These are phyloP conservation scores for Aspergillus candidus DNA, from an alignment of 2,329 filamentous ascomycete genomes.

Conservation along the genomic window DNA sequence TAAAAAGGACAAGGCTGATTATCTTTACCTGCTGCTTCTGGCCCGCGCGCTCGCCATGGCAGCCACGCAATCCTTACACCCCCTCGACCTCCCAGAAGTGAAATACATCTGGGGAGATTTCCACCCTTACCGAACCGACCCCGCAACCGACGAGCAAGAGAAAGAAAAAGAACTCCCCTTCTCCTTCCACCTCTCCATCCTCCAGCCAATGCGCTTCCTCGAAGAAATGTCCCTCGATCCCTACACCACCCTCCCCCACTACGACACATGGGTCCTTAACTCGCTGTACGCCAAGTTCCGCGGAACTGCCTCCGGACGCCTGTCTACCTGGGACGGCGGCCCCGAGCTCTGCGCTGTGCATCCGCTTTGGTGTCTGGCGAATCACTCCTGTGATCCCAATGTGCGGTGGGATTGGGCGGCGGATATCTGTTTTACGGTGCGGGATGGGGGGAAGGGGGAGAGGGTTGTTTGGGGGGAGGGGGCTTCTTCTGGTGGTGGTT, in stretches of 20 bases:
- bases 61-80: slow-evolving; percentile 53
- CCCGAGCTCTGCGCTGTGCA: slow-evolving; percentile 92
- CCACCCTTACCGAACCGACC: slow-evolving; percentile 25
- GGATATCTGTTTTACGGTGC: slow-evolving; percentile 36
- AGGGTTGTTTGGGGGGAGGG: slow-evolving; percentile 34
- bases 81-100: slow-evolving; percentile 54
- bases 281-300: slow-evolving; percentile 90
- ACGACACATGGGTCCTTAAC: slow-evolving; percentile 64
- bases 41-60: slow-evolving; percentile 56
- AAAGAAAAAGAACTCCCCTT: slow-evolving; percentile 48
- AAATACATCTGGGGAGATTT: slow-evolving; percentile 64
- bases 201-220: slow-evolving; percentile 55
- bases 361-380: slow-evolving; percentile 92
- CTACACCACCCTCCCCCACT: slow-evolving; percentile 41
- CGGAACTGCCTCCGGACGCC: slow-evolving; percentile 81
- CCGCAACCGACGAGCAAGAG: slow-evolving; percentile 5
- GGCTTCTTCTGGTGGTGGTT: slow-evolving; percentile 3
- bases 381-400: slow-evolving; percentile 93
- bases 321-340: slow-evolving; percentile 68
- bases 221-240: slow-evolving; percentile 59
- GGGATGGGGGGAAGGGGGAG: slow-evolving; percentile 22
- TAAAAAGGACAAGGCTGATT: slow-evolving; percentile 52
- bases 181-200: slow-evolving; percentile 55
- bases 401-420: slow-evolving; percentile 86
- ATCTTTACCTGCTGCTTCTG: slow-evolving; percentile 55